These are phyloP conservation scores for Pyronema omphalodes DNA, from an alignment of 495 filamentous ascomycete species.

Conservation along the genomic window DNA sequence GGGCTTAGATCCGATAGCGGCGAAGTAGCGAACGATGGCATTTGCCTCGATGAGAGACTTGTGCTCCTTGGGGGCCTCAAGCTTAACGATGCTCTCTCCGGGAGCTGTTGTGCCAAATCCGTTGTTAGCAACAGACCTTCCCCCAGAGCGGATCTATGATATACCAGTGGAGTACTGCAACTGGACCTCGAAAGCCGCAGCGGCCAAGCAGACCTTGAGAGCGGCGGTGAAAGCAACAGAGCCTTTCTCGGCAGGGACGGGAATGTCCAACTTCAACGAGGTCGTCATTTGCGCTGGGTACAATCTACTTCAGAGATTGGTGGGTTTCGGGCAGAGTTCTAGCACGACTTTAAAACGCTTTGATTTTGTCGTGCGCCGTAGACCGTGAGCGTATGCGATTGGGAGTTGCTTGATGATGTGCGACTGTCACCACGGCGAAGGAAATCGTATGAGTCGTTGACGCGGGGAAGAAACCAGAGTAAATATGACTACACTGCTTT, in stretches of 20 bases:
- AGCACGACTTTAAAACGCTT: no score
- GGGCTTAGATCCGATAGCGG: conserved; percentile 12
- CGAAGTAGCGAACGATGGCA: conserved; percentile 24
- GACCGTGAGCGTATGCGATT: no score
- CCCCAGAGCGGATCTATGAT: neutral
- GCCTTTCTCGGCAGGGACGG: conserved; percentile 13
- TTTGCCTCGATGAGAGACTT: conserved; percentile 23
- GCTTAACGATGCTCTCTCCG: conserved; percentile 12
- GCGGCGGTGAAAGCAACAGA: conserved; percentile 19
- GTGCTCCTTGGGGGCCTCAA: conserved; percentile 19
- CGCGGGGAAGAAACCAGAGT: no score
- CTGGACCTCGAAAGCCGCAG: conserved; percentile 17
- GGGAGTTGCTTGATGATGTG: no score
- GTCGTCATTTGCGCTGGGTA: neutral
- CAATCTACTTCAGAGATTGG: no score
- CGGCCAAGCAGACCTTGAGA: conserved; percentile 22
- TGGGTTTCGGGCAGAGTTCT: no score
- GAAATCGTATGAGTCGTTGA: no score
- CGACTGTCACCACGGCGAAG: no score
- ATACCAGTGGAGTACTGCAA: conserved; percentile 21
- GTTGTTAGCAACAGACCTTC: neutral
- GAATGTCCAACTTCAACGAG: conserved; percentile 23
- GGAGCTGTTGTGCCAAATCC: conserved; percentile 7
- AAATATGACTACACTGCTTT: no score
- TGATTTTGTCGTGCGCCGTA: no score